Percentiles rank a stretch among this genome's conserved stretches.
Conservation (phyloP, 495 filamentous ascomycete genomes). For the Cudoniella acicularis region DNA sequence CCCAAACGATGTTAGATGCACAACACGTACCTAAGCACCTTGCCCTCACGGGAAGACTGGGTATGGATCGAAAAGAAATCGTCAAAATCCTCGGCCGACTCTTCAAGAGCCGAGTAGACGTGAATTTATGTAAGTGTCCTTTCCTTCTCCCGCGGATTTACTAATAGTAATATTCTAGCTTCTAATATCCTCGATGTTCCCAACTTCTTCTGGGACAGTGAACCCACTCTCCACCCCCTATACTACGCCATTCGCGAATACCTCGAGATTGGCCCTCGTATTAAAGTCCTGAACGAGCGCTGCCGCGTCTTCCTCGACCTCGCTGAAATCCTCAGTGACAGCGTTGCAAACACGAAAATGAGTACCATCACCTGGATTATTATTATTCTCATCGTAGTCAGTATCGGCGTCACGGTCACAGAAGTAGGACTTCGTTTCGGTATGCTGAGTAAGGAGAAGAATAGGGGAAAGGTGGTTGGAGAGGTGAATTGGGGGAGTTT, state of each 20-base stretch:
- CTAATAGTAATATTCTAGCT: slow-evolving; percentile 45
- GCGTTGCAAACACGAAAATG: slow-evolving; percentile 90
- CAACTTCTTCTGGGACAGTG: slow-evolving; percentile 98
- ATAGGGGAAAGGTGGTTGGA: slow-evolving; percentile 29
- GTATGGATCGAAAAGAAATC: slow-evolving; percentile 89
- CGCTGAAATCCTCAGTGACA: slow-evolving; percentile 90
- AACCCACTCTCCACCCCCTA: slow-evolving; percentile 90
- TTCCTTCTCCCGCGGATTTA: not conserved
- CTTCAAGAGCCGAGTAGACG: slow-evolving; percentile 92
- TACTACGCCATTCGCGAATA: slow-evolving; percentile 96
- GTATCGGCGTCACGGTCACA: slow-evolving; percentile 83
- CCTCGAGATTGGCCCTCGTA: slow-evolving; percentile 91
- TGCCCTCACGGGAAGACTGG: slow-evolving; percentile 83
- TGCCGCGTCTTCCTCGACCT: slow-evolving; percentile 96
- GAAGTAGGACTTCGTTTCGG: slow-evolving; percentile 88
- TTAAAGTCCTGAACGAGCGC: slow-evolving; percentile 93
- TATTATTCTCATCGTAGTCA: slow-evolving; percentile 87
- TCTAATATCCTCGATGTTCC: slow-evolving; percentile 97
- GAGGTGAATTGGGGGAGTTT: slow-evolving; percentile 35
- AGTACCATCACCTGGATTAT: slow-evolving; percentile 96
- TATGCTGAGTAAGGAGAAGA: slow-evolving; percentile 55
- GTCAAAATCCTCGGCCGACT: slow-evolving; percentile 85
- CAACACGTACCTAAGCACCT: slow-evolving; percentile 87
- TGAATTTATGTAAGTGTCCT: slow-evolving; percentile 81
- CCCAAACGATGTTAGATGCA: slow-evolving; percentile 85